Base-by-base conservation (phyloP, 768 basidiomycete genomes). In the Royoungia palumana region DNA sequence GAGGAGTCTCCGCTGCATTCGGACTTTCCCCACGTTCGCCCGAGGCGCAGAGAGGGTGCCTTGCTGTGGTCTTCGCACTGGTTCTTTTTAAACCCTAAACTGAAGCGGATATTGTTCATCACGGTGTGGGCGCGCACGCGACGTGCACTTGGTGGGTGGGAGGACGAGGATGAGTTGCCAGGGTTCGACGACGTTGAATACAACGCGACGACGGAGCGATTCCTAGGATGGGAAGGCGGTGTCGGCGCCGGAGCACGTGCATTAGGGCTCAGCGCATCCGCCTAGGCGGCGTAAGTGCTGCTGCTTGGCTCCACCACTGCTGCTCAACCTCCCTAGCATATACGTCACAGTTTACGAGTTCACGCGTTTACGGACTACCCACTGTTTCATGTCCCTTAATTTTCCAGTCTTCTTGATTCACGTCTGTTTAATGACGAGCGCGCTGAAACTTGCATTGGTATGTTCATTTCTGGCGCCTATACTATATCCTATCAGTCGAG, bases 21-120 rank as follows among this genome's bases (percentile, higher is more conserved):
- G 67, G 17, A 71, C 71, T 46, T 70, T 75, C 57, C 70, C 69
- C 74, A 74, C 55, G 71, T 79, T 47, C 76, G 74, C 28, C 60
- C 79, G 45, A 80, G 78, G 61, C 79, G 70, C 24, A 63, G 83
- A 54, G 77, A 81, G 17, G 90, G 91, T 16, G 87, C 91, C 5
- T 72, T 97, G 49, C 76, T 97, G 7, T 98, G 94, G 94, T 94
- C 90, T 28, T 91, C 90, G 11, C 91, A 95, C 66, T 95, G 92
- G 86, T 97, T 98, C 76, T 95, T 98, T 74, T 74, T 92, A 60
- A 95, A 94, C 75, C 80, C 87, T 61, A 94, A 92, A 73, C 72
- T 84, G 70, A 96, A 94, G 73, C 83, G 94, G 19, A 82, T 97
- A 59, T 70, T 98, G 47, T 97, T 95, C 71, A 79, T 96, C 50